phyloP scores from a whole-genome alignment of 306 rosid genomes.

The Quercus dentata region DNA sequence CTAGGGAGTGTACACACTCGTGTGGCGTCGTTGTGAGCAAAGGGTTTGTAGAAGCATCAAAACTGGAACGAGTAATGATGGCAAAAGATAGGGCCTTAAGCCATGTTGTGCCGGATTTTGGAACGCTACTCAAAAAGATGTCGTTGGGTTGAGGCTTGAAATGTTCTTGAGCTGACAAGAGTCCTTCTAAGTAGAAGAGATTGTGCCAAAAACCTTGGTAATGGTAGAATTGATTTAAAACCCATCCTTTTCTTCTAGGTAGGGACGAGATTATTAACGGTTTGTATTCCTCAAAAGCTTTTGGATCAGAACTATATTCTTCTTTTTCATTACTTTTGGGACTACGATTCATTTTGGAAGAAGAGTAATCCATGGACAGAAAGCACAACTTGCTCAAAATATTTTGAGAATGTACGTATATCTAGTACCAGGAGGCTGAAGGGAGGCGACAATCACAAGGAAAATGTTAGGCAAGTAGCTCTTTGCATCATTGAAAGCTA shows the following conservation, averaged over 20 bases:
- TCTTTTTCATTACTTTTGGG: too few species aligned
- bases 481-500: too few species aligned
- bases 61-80: constrained; percentile 5
- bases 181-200: neutral
- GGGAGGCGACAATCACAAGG: too few species aligned
- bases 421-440: too few species aligned
- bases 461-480: too few species aligned
- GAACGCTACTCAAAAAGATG: constrained; percentile 12
- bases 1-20: too few species aligned
- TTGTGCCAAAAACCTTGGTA: constrained; percentile 17
- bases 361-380: too few species aligned
- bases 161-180: constrained; percentile 2
- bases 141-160: constrained; percentile 17
- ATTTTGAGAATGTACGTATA: too few species aligned
- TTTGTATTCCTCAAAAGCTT: neutral
- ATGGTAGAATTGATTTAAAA: constrained; percentile 13
- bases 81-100: constrained; percentile 25
- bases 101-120: constrained; percentile 34
- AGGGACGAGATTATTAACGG: neutral
- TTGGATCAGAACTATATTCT: neutral
- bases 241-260: neutral
- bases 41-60: neutral
- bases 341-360: too few species aligned
- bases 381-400: too few species aligned
- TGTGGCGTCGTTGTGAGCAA: neutral